phyloP scores from a whole-genome alignment of 495 filamentous ascomycete species.

The Glarea lozoyensis region DNA sequence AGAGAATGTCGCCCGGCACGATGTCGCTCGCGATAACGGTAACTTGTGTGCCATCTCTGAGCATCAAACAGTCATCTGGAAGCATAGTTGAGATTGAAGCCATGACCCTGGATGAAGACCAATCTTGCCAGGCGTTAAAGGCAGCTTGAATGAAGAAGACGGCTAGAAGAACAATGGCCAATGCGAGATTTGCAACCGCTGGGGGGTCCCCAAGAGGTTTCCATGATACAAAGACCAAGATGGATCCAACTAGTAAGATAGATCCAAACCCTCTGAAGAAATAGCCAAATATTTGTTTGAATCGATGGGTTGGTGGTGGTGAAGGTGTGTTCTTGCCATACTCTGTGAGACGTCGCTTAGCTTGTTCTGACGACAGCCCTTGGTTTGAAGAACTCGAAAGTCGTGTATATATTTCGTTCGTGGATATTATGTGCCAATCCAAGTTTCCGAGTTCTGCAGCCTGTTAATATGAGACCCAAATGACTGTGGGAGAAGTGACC shows the following conservation, averaged over 20 bases:
- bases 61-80: conserved; percentile 52
- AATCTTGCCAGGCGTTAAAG: conserved; percentile 60
- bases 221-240: conserved; percentile 62
- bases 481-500: conserved; percentile 20
- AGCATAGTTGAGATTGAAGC: conserved; percentile 58
- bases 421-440: conserved; percentile 49
- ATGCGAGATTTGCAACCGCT: conserved; percentile 51
- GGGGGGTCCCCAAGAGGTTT: conserved; percentile 62
- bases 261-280: conserved; percentile 65
- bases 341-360: conserved; percentile 36
- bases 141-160: conserved; percentile 63
- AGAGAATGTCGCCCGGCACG: conserved; percentile 57
- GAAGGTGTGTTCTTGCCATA: conserved; percentile 55
- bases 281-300: conserved; percentile 52
- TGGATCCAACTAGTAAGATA: conserved; percentile 49
- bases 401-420: conserved; percentile 44
- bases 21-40: conserved; percentile 46
- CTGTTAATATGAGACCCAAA: not conserved
- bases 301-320: conserved; percentile 44
- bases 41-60: conserved; percentile 46
- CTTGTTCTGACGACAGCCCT: conserved; percentile 42
- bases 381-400: conserved; percentile 37
- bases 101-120: conserved; percentile 54
- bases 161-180: conserved; percentile 53
- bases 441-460: conserved; percentile 29